These are phyloP conservation scores for Colletotrichum acutatum DNA, from an alignment of 2,329 filamentous ascomycete species.

Conservation along the genomic window DNA sequence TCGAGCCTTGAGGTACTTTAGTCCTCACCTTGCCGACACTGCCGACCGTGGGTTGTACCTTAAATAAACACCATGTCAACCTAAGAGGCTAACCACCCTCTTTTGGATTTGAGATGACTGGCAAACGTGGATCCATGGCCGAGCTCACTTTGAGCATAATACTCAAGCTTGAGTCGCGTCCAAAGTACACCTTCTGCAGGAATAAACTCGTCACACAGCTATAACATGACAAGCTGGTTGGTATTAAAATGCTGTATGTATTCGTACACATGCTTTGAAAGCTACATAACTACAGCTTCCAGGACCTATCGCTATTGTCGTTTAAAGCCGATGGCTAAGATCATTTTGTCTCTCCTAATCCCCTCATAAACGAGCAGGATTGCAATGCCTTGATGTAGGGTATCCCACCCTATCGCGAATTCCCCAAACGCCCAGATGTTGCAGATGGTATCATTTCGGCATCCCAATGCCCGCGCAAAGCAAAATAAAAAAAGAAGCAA, in stretches of 20 bases:
- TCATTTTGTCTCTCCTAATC: neutral
- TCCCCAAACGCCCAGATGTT: conserved; percentile 22
- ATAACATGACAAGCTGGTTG: neutral
- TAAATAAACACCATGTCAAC: conserved; percentile 9
- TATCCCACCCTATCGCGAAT: neutral
- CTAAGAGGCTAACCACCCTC: neutral
- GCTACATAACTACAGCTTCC: neutral
- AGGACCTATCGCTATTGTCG: neutral
- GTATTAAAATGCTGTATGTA: neutral
- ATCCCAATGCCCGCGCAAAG: conserved; percentile 26
- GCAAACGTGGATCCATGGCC: neutral
- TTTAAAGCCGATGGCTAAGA: neutral
- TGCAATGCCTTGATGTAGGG: neutral
- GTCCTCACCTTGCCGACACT: neutral
- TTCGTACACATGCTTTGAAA: neutral
- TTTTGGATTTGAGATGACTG: neutral
- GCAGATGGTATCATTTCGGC: conserved; percentile 31
- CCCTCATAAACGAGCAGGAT: neutral
- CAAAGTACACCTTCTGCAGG: neutral
- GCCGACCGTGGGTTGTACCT: conserved; percentile 14
- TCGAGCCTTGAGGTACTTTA: neutral
- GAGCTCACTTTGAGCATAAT: neutral
- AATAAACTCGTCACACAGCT: neutral
- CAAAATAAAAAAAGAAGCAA: neutral
- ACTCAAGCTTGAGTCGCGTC: neutral